Evolutionary conservation across 225 moss, liverwort and hornwort genomes (phyloP), one percentile per base, ranked within the genome.

Genomic region (Thuidium tamariscinum): DNA sequence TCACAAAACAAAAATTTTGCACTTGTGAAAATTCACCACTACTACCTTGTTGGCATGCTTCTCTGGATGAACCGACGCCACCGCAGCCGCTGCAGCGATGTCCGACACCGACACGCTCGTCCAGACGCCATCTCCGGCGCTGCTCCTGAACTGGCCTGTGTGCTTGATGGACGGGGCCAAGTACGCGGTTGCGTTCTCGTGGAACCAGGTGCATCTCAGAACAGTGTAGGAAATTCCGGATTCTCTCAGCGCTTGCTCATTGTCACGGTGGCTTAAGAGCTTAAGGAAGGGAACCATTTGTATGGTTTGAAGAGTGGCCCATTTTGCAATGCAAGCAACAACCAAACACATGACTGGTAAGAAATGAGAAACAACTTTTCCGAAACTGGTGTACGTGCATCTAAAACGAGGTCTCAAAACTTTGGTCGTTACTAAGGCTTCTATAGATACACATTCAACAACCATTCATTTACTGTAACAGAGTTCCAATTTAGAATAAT

Each of bases 111-210:
- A 70, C 34, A 91, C 7, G 29, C 81, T 77, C 16, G 81, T 77
- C 69, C 81, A 89, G 6, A 91, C 52, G 14, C 84, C 87, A 42
- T 84, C 87, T 55, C 89, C 87, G 2, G 87, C 87, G 34, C 91
- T 89, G 52, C 77, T 89, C 41, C 29, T 42, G 72, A 91, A 86
- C 65, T 76, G 68, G 60, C 89, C 87, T 7, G 68, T 87, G 51
- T 12, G 2, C 27, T 82, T 89, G 76, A 91, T 82, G 23, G 84
- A 34, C 62, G 17, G 4, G 23, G 91, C 91, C 56, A 75, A 63
- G 20, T 49, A 81, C 19, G 12, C 10, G 39, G 79, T 78, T 13
- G 44, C 14, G 64, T 89, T 91, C 62, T 89, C 89, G 72, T 91
- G 84, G 69, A 85, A 85, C 85, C 78, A 78, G 34, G 79, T 0